These are phyloP conservation scores for Hygrocybe coccinea DNA, from an alignment of 768 basidiomycete genomes.

Conservation along the genomic window DNA sequence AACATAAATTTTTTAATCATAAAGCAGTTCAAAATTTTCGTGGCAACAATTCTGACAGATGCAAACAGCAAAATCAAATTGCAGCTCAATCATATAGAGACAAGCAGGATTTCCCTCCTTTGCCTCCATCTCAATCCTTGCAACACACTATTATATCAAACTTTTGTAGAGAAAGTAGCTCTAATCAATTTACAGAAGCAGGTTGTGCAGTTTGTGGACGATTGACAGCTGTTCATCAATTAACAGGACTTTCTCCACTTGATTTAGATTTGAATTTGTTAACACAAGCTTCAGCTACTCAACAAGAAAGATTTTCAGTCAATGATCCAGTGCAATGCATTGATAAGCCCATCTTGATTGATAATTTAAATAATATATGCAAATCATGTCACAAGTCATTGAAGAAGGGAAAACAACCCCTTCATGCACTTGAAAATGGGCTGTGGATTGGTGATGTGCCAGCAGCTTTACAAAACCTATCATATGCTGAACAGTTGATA, in stretches of 20 bases:
- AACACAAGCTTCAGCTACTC: background rate
- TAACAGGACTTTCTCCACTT: background rate
- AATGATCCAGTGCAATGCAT: background rate
- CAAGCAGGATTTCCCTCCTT: background rate
- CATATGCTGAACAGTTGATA: slow-evolving; percentile 28
- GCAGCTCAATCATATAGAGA: background rate
- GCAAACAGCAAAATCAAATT: background rate
- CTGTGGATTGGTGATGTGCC: slow-evolving; percentile 33
- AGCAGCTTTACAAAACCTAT: slow-evolving; percentile 20
- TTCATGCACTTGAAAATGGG: slow-evolving; percentile 7
- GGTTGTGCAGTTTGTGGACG: background rate
- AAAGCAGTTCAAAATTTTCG: too few relatives aligned
- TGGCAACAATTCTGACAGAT: too few relatives aligned
- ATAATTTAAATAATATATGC: background rate
- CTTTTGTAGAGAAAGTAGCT: background rate
- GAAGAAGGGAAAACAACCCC: slow-evolving; percentile 22
- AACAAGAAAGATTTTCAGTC: background rate
- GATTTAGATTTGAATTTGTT: background rate
- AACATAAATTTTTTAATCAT: too few relatives aligned
- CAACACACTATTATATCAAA: background rate
- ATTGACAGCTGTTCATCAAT: background rate
- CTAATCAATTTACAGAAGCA: background rate
- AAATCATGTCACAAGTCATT: slow-evolving; percentile 23
- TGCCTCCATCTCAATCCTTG: background rate
- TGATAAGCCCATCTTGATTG: background rate